A percentile compares a stretch with the other conserved stretches of the same genome.
Evolutionary conservation across 768 basidiomycete species (phyloP).

Genomic region (Amanita exitialis): DNA sequence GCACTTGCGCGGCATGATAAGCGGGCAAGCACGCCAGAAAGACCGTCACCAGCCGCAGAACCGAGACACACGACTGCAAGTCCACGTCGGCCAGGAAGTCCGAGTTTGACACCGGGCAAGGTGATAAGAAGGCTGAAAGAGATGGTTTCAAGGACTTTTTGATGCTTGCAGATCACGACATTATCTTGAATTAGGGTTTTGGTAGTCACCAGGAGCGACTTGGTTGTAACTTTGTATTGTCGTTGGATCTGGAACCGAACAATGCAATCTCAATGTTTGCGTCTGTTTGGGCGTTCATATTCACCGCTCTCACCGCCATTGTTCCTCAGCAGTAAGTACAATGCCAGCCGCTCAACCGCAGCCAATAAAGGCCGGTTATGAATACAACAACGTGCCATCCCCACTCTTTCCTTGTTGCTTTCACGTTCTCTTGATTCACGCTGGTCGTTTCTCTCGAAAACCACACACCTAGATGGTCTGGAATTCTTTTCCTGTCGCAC

Average conservation of each 20-base stretch:
- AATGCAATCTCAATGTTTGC: no score
- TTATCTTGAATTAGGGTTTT: background rate
- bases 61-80: background rate
- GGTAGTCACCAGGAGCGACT: background rate
- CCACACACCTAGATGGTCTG: background rate
- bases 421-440: background rate
- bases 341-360: background rate
- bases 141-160: slow-evolving; percentile 9
- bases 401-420: background rate
- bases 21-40: slow-evolving; percentile 8
- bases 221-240: no score
- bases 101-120: slow-evolving; percentile 17
- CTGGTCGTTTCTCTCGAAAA: background rate
- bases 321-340: no score
- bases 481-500: background rate
- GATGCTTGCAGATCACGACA: background rate
- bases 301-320: no score
- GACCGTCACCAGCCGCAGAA: background rate
- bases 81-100: background rate
- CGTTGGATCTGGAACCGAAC: no score
- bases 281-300: no score
- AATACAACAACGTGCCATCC: background rate
- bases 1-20: slow-evolving; percentile 26
- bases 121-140: slow-evolving; percentile 24
- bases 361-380: background rate